These are phyloP conservation scores for Trypanosoma cruzi DNA, from an alignment of 208 protist species.

Conservation along the genomic window DNA sequence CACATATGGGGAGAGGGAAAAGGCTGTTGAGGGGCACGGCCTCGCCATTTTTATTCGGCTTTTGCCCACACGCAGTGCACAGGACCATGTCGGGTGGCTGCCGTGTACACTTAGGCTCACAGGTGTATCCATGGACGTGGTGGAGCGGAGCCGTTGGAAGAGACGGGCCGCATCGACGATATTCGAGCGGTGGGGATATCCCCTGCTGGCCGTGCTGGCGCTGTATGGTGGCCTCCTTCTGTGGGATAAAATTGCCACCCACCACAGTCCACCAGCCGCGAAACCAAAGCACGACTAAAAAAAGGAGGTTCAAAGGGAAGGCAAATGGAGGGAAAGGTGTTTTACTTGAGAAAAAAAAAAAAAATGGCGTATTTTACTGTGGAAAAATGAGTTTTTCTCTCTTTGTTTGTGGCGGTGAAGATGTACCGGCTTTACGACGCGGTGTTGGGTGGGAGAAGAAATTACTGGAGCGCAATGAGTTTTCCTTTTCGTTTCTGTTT, in stretches of 20 bases:
- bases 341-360: too few relatives aligned
- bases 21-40: background rate
- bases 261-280: background rate
- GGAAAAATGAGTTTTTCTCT: too few relatives aligned
- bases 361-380: too few relatives aligned
- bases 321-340: background rate
- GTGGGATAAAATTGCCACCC: slow-evolving; percentile 14
- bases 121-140: slow-evolving; percentile 35
- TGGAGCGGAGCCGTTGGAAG: slow-evolving; percentile 8
- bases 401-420: too few relatives aligned
- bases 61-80: background rate
- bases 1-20: slow-evolving; percentile 4
- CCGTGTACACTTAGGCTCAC: slow-evolving; percentile 34
- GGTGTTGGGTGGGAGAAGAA: too few relatives aligned
- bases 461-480: too few relatives aligned
- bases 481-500: too few relatives aligned
- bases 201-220: slow-evolving; percentile 33
- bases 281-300: slow-evolving; percentile 12
- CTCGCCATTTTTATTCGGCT: slow-evolving; percentile 16
- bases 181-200: slow-evolving; percentile 43
- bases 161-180: slow-evolving; percentile 30
- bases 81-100: slow-evolving; percentile 7
- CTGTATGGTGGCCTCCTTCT: slow-evolving; percentile 41
- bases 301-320: background rate
- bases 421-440: too few relatives aligned